A percentile compares a stretch with the other conserved stretches of the same genome.
Evolutionary conservation across 2,329 filamentous ascomycete genomes (phyloP).

Genomic region (Epichloe typhina): DNA sequence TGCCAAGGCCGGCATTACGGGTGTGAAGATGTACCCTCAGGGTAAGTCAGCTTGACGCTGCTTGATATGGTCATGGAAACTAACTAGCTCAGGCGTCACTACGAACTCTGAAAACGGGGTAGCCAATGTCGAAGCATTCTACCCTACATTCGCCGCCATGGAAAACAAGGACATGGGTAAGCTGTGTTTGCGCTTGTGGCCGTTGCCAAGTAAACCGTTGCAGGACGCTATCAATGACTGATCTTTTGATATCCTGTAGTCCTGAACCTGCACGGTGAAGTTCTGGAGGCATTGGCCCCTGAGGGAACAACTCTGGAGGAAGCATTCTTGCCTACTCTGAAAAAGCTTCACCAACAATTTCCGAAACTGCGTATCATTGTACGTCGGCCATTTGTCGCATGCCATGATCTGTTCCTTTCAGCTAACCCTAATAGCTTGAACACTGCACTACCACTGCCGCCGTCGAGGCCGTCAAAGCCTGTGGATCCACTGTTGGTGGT

Average conservation of each 20-base stretch:
- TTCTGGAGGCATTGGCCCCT: slow-evolving; percentile 37
- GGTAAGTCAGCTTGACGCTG: background rate
- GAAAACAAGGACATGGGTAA: slow-evolving; percentile 54
- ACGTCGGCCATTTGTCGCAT: background rate
- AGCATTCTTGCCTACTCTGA: slow-evolving; percentile 67
- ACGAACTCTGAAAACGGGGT: slow-evolving; percentile 60
- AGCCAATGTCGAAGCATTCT: slow-evolving; percentile 51
- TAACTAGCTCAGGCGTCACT: slow-evolving; percentile 34
- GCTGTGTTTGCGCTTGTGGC: background rate
- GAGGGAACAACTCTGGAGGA: slow-evolving; percentile 32
- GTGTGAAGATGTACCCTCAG: slow-evolving; percentile 59
- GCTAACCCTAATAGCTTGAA: slow-evolving; percentile 36
- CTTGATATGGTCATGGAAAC: background rate
- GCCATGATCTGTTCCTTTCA: background rate
- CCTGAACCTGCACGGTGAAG: slow-evolving; percentile 90
- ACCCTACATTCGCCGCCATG: slow-evolving; percentile 80
- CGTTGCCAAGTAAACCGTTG: background rate
- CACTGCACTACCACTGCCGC: slow-evolving; percentile 82
- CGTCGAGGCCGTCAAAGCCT: slow-evolving; percentile 61
- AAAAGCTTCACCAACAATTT: slow-evolving; percentile 59
- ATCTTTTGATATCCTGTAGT: slow-evolving; percentile 24
- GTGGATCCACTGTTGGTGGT: slow-evolving; percentile 61
- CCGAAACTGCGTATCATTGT: slow-evolving; percentile 49
- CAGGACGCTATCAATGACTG: background rate
- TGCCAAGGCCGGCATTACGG: slow-evolving; percentile 54